Evolutionary conservation across 148 eudicot species (phyloP).

Genomic region (Camellia lanceoleosa): DNA sequence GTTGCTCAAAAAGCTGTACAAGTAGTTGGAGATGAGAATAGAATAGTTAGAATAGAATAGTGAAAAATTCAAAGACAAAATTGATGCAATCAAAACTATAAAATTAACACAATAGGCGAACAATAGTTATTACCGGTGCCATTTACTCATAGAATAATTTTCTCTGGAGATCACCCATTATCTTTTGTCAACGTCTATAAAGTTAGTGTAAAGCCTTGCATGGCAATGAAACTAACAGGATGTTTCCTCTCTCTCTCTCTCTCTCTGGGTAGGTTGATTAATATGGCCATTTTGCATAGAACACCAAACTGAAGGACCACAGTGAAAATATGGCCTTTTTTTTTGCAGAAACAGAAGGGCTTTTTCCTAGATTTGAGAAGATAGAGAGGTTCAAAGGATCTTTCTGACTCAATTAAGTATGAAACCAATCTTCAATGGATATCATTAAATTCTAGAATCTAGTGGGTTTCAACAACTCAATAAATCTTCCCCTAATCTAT

Average conservation of each 20-base stretch:
- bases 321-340: constrained; percentile 24
- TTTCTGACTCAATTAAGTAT: constrained; percentile 24
- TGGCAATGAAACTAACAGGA: constrained; percentile 62
- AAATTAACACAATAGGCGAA: too few species aligned
- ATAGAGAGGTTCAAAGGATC: constrained; percentile 20
- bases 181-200: constrained; percentile 50
- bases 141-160: constrained; percentile 2
- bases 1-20: constrained; percentile 55
- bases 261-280: constrained; percentile 8
- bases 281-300: constrained; percentile 14
- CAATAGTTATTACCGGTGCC: too few species aligned
- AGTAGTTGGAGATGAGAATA: constrained; percentile 50
- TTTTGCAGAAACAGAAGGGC: constrained; percentile 17
- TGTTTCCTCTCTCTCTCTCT: constrained; percentile 30
- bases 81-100: too few species aligned
- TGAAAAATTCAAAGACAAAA: too few species aligned
- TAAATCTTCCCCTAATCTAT: constrained; percentile 30
- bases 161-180: constrained; percentile 28
- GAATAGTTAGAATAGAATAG: constrained; percentile 25
- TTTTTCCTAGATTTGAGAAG: constrained; percentile 30
- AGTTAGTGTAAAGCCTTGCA: constrained; percentile 49
- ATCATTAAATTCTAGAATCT: constrained; percentile 25
- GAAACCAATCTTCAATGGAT: constrained; percentile 41
- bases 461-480: constrained; percentile 19
- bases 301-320: constrained; percentile 22